Evolutionary conservation across 768 basidiomycete genomes (phyloP).

Genomic region (Leccinum boreale): DNA sequence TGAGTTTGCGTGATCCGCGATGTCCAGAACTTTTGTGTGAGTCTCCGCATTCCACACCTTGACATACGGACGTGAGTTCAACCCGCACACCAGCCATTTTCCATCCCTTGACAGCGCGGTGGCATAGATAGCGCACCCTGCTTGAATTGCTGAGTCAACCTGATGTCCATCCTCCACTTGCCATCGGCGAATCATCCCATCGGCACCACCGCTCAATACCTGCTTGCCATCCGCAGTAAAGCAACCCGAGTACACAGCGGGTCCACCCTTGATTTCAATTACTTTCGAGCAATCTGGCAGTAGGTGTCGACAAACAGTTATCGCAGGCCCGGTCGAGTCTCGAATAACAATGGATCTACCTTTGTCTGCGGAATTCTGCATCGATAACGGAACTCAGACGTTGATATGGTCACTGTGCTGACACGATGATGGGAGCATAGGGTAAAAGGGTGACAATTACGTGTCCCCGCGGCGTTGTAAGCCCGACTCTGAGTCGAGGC

Average conservation of each 20-base stretch:
- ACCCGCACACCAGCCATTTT: neutral
- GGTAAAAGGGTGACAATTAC: too few relatives aligned
- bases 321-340: neutral
- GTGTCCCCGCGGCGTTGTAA: too few relatives aligned
- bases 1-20: neutral
- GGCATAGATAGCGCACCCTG: neutral
- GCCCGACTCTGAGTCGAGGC: too few relatives aligned
- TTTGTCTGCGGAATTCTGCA: neutral
- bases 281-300: neutral
- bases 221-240: neutral
- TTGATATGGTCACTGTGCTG: too few relatives aligned
- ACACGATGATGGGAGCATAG: too few relatives aligned
- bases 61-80: neutral
- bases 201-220: neutral
- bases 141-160: neutral
- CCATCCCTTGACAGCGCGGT: neutral
- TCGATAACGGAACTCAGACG: neutral
- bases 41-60: neutral
- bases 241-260: neutral
- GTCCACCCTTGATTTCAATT: neutral
- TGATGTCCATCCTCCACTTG: neutral
- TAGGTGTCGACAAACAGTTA: neutral
- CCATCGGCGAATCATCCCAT: neutral
- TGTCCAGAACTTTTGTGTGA: neutral
- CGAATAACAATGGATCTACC: neutral